phyloP scores from a whole-genome alignment of 352 stramenopile species.

The Pythium folliculosum region DNA sequence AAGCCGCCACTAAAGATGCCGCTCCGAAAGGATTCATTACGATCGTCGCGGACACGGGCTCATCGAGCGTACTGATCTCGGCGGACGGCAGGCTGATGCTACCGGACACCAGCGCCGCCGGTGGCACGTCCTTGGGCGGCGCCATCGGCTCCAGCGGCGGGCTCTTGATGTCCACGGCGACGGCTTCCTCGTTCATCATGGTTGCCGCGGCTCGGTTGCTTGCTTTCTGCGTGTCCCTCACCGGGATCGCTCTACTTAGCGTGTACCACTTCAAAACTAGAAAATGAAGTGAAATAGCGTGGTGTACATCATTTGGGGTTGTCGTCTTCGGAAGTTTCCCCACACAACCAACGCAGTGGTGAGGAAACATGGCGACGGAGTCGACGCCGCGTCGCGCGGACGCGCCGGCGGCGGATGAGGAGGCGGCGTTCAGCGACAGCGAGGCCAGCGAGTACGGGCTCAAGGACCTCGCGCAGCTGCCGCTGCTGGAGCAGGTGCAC shows the following conservation, averaged over 20 bases:
- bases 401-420: not conserved
- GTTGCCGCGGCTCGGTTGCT: not conserved
- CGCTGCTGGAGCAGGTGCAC: constrained; percentile 84
- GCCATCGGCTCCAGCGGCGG: constrained; percentile 14
- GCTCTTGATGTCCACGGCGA: constrained; percentile 20
- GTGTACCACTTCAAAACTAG: constrained; percentile 1
- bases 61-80: constrained; percentile 84
- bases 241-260: not conserved
- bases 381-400: not conserved
- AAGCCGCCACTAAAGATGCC: not conserved
- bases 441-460: constrained; percentile 73
- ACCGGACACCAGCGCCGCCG: constrained; percentile 58
- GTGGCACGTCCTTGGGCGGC: constrained; percentile 13
- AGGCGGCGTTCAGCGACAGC: constrained; percentile 23
- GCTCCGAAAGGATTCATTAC: constrained; percentile 37
- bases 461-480: constrained; percentile 57
- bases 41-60: constrained; percentile 87
- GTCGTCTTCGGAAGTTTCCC: not conserved
- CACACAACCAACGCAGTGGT: constrained; percentile 19
- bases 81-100: constrained; percentile 80
- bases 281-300: not conserved
- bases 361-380: not conserved
- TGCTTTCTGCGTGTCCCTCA: too few relatives aligned
- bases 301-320: not conserved
- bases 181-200: constrained; percentile 30